These are phyloP conservation scores for Gamarada debralockiae DNA, from an alignment of 495 filamentous ascomycete genomes.

Conservation along the genomic window DNA sequence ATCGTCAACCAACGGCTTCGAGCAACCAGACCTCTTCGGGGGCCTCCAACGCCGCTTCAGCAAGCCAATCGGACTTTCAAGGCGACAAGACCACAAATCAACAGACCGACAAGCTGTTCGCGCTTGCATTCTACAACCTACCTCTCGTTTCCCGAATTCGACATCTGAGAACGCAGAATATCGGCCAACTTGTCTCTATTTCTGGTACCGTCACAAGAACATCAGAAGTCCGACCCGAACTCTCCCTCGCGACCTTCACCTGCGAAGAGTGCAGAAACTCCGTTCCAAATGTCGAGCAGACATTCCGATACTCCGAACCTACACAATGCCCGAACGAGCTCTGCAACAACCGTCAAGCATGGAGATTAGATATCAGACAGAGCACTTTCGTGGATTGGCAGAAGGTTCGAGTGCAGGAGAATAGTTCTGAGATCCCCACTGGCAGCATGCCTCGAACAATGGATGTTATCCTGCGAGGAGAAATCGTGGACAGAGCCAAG, in stretches of 20 bases:
- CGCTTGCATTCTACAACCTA: slow-evolving; percentile 93
- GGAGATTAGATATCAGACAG: slow-evolving; percentile 93
- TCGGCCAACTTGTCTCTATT: slow-evolving; percentile 89
- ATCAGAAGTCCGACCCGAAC: slow-evolving; percentile 91
- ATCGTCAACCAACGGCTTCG: slow-evolving; percentile 68
- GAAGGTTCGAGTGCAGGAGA: slow-evolving; percentile 95
- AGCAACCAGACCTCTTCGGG: slow-evolving; percentile 64
- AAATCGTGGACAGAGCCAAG: slow-evolving; percentile 96
- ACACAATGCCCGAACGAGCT: slow-evolving; percentile 89
- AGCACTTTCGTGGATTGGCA: slow-evolving; percentile 99
- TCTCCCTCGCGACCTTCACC: slow-evolving; percentile 87
- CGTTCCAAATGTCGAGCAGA: slow-evolving; percentile 90
- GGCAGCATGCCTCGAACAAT: slow-evolving; percentile 98
- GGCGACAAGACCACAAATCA: slow-evolving; percentile 80
- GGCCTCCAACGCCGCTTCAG: slow-evolving; percentile 55
- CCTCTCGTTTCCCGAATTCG: slow-evolving; percentile 90
- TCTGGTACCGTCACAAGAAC: slow-evolving; percentile 96
- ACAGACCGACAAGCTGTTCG: slow-evolving; percentile 94
- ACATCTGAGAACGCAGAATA: slow-evolving; percentile 82
- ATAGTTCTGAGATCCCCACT: slow-evolving; percentile 95
- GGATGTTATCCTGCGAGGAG: slow-evolving; percentile 95
- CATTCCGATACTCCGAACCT: slow-evolving; percentile 95
- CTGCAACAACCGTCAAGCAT: slow-evolving; percentile 86
- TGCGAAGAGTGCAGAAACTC: slow-evolving; percentile 83
- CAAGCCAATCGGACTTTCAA: slow-evolving; percentile 59